Evolutionary conservation across 768 basidiomycete genomes (phyloP).

Genomic region (Russula brevipes): DNA sequence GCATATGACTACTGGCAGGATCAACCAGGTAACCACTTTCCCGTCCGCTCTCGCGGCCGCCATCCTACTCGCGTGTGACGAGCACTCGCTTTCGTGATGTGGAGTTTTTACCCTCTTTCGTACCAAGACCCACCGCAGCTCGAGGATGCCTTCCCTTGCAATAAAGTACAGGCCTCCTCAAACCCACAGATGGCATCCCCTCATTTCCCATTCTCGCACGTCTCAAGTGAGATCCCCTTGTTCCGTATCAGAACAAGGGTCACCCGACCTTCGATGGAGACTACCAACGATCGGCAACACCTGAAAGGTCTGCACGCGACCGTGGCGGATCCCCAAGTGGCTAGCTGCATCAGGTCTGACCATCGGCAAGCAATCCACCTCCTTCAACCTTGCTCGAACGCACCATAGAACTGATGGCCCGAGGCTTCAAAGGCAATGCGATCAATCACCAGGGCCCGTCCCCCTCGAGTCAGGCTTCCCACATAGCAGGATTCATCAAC

Average conservation of each 20-base stretch:
- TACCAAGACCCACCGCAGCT: neutral
- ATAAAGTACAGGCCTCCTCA: conserved; percentile 18
- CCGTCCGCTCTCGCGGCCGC: conserved; percentile 40
- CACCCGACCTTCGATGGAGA: conserved; percentile 29
- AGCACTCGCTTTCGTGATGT: conserved; percentile 25
- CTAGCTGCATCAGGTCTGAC: conserved; percentile 34
- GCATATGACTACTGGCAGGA: conserved; percentile 83
- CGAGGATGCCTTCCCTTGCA: neutral
- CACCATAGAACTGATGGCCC: conserved; percentile 24
- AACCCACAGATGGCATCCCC: conserved; percentile 34
- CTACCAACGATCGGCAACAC: conserved; percentile 1
- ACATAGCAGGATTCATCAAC: conserved; percentile 8
- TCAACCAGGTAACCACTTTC: conserved; percentile 75
- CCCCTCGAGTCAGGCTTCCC: conserved; percentile 24
- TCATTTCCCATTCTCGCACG: conserved; percentile 46
- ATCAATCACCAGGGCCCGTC: conserved; percentile 15
- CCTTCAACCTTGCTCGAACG: conserved; percentile 27
- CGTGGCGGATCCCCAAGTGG: conserved; percentile 32
- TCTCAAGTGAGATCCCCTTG: conserved; percentile 36
- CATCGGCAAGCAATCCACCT: conserved; percentile 38
- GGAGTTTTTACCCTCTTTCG: neutral
- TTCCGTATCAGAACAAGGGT: conserved; percentile 30
- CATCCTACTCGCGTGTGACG: conserved; percentile 23
- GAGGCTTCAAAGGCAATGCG: conserved; percentile 19
- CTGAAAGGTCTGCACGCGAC: neutral